Evolutionary conservation across 2,329 filamentous ascomycete species (phyloP), one percentile per base, ranked within the genome.

Genomic region (Fusarium haematococcum): DNA sequence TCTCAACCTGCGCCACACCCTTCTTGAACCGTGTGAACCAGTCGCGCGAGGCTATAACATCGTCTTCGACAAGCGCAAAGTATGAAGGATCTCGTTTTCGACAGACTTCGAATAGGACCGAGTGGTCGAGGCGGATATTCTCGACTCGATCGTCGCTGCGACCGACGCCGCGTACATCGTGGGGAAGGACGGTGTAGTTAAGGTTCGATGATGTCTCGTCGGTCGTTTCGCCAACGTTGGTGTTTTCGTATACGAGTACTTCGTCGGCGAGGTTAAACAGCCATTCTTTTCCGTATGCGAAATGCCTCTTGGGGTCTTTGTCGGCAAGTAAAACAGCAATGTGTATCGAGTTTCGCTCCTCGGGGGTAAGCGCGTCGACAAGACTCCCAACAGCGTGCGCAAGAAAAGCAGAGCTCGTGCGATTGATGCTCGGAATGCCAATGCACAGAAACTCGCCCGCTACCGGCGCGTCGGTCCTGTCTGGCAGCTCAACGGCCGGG

Each of bases 41-140:
- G 63, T 81, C 80, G 1, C 78, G 77, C 9, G 79, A 78, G 8
- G 82, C 80, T 20, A 84, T 78, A 23, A 83, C 73, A 50, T 84
- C 83, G 68, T 84, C 83, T 63, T 84, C 82, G 41, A 84, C 75
- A 7, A 84, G 78, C 6, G 80, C 81, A 65, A 84, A 82, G 63
- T 82, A 84, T 1, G 75, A 77, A 5, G 81, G 71, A 0, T 77
- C 76, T 25, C 74, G 75, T 48, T 70, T 35, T 25, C 77, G 75
- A 35, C 83, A 84, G 1, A 78, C 57, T 67, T 83, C 81, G 56
- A 83, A 76, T 6, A 83, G 75, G 1, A 79, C 72, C 1, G 81
- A 82, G 63, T 83, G 79, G 58, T 83, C 81, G 8, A 81, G 70
- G 0, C 80, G 80, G 58, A 82, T 81, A 32, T 81, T 81, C 73